Conservation (phyloP, 1,139 yeast species). For the Hanseniaspora gamundiae region DNA sequence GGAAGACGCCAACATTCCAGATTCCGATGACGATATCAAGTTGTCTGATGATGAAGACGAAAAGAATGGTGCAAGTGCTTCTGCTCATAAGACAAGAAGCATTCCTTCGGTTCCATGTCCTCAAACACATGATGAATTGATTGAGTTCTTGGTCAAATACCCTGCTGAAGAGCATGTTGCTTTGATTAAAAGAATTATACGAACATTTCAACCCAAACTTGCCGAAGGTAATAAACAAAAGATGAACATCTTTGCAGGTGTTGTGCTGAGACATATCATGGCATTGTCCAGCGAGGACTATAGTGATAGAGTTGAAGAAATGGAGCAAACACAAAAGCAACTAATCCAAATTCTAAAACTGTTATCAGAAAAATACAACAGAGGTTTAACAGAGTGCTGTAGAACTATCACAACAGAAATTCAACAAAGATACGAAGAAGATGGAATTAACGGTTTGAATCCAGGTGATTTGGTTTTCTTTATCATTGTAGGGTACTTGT, state of each 20-base stretch:
- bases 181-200: constrained; percentile 44
- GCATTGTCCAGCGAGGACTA: constrained; percentile 33
- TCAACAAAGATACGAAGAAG: constrained; percentile 34
- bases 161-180: constrained; percentile 34
- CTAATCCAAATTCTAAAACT: constrained; percentile 42
- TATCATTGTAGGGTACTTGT: constrained; percentile 59
- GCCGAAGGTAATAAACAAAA: constrained; percentile 75
- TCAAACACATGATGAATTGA: constrained; percentile 39
- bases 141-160: constrained; percentile 27
- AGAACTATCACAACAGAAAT: constrained; percentile 36
- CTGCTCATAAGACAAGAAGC: constrained; percentile 6
- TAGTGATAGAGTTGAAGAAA: constrained; percentile 15
- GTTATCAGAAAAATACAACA: constrained; percentile 56
- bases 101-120: constrained; percentile 39
- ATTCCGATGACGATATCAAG: constrained; percentile 23
- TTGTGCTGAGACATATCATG: constrained; percentile 53
- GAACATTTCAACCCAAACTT: constrained; percentile 59
- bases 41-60: constrained; percentile 15
- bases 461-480: constrained; percentile 50
- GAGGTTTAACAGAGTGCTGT: constrained; percentile 45
- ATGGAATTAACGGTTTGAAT: constrained; percentile 15
- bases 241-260: constrained; percentile 50
- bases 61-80: constrained; percentile 1
- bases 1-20: constrained; percentile 17
- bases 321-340: constrained; percentile 30